Conservation (phyloP, 148 eudicot species). For the Euryodendron excelsum region DNA sequence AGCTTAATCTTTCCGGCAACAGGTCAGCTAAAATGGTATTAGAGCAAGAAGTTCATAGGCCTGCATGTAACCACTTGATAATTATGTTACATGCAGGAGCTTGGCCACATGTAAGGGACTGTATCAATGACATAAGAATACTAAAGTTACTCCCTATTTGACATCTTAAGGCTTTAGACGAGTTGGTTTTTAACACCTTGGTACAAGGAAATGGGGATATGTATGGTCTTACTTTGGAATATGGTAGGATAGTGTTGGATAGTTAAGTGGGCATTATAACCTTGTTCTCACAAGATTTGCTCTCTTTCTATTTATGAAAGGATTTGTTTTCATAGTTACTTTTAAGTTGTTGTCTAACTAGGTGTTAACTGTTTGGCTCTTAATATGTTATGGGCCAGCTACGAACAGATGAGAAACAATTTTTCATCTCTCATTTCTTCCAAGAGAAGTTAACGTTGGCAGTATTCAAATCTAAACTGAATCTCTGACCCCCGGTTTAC, state of each 20-base stretch:
- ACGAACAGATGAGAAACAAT: not conserved
- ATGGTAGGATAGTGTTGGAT: not conserved
- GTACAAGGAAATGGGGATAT: not conserved
- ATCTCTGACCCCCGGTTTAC: not conserved
- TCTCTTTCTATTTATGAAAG: not conserved
- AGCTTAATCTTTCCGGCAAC: no score
- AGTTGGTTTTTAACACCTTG: slow-evolving; percentile 1
- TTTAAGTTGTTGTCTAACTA: not conserved
- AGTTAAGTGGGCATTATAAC: not conserved
- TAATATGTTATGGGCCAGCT: not conserved
- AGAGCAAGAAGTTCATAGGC: no score
- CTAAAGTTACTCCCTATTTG: not conserved
- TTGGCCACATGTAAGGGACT: not conserved
- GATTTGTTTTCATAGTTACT: not conserved
- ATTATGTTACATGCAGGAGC: no score
- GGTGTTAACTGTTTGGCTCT: not conserved
- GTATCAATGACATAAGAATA: not conserved
- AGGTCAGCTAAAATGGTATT: no score
- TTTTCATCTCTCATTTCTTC: no score
- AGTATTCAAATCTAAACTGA: not conserved
- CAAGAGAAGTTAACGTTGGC: no score
- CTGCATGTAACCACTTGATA: no score
- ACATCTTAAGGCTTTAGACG: not conserved
- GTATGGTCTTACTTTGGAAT: not conserved
- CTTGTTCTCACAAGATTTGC: not conserved